These are phyloP conservation scores for Phyllosticta citriasiana DNA, from an alignment of 2,329 filamentous ascomycete species.

Conservation along the genomic window DNA sequence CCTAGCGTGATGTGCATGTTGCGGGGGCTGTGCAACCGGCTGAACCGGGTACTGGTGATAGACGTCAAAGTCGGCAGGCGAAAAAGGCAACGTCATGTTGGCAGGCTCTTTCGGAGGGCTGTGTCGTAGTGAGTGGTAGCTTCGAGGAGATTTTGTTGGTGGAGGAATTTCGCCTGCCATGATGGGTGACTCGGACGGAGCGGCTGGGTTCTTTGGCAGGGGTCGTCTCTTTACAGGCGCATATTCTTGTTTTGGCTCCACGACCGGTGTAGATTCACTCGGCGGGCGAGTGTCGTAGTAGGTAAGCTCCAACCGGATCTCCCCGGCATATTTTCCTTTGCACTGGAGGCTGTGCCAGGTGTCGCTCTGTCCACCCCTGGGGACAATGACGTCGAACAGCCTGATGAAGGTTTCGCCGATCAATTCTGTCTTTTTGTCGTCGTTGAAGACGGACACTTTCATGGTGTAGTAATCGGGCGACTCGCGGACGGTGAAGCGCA, in stretches of 20 bases:
- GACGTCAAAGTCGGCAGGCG: slow-evolving; percentile 7
- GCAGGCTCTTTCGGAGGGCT: slow-evolving; percentile 1
- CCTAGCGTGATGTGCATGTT: slow-evolving; percentile 1
- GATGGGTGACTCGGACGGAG: slow-evolving; percentile 29
- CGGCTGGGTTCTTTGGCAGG: slow-evolving; percentile 62
- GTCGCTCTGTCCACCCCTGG: slow-evolving; percentile 87
- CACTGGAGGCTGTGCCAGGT: slow-evolving; percentile 82
- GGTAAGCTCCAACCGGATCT: slow-evolving; percentile 89
- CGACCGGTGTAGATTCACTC: slow-evolving; percentile 13
- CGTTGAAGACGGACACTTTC: slow-evolving; percentile 93
- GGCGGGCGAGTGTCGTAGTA: slow-evolving; percentile 74
- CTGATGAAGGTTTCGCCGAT: slow-evolving; percentile 92
- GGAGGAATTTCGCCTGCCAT: slow-evolving; percentile 13
- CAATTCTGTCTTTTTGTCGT: slow-evolving; percentile 94
- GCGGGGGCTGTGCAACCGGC: slow-evolving; percentile 1
- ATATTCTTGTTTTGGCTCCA: slow-evolving; percentile 44
- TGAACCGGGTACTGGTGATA: slow-evolving; percentile 6
- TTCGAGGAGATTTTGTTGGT: slow-evolving; percentile 17
- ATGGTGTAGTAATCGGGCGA: slow-evolving; percentile 93
- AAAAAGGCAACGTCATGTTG: neutral
- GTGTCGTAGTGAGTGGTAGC: slow-evolving; percentile 17
- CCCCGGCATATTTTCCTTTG: slow-evolving; percentile 90
- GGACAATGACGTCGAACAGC: slow-evolving; percentile 67
- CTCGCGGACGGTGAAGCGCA: slow-evolving; percentile 92
- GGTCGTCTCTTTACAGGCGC: slow-evolving; percentile 68